Evolutionary conservation across 163 green algal genomes (phyloP).

Genomic region (Chlamydomonas reinhardtii): DNA sequence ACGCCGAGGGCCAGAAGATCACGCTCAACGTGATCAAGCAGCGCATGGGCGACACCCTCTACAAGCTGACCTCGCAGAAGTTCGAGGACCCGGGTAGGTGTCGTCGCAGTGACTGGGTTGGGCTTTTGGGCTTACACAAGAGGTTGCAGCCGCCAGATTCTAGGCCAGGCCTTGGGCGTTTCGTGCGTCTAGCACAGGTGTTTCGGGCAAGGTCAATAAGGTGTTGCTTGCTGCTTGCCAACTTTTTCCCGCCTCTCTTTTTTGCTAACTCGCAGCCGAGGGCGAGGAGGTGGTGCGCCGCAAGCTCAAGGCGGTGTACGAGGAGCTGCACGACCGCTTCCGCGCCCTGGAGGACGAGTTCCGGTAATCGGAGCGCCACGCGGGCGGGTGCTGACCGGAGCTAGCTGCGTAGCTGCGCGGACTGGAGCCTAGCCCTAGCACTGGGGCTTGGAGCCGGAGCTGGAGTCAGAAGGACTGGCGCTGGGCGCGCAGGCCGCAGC

Average conservation of each 20-base stretch:
- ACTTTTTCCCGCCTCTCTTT: not conserved
- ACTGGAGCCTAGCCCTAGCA: too few species aligned
- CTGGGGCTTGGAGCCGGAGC: too few species aligned
- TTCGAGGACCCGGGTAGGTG: conserved; percentile 94
- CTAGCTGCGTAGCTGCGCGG: too few species aligned
- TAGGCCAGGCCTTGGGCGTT: too few species aligned
- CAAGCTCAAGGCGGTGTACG: conserved; percentile 86
- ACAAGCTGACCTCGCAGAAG: conserved; percentile 97
- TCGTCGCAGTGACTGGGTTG: too few species aligned
- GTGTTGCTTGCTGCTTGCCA: not conserved
- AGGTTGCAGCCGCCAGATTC: too few species aligned
- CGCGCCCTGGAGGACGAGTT: conserved; percentile 96
- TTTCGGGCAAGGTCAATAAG: too few species aligned
- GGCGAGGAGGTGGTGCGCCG: conserved; percentile 90
- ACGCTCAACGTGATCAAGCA: conserved; percentile 98
- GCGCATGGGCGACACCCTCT: conserved; percentile 93
- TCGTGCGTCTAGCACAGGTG: too few species aligned
- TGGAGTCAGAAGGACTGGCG: too few species aligned
- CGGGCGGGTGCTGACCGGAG: too few species aligned
- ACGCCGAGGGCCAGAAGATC: conserved; percentile 87
- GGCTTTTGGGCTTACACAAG: not conserved
- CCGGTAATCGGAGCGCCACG: conserved; percentile 70
- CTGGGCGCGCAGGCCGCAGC: too few species aligned
- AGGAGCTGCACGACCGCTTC: conserved; percentile 94
- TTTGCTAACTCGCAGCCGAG: conserved; percentile 64